Percentiles rank a stretch among this genome's conserved stretches.
phyloP scores from a whole-genome alignment of 305 asterid genomes.

The Nicotiana rustica region DNA sequence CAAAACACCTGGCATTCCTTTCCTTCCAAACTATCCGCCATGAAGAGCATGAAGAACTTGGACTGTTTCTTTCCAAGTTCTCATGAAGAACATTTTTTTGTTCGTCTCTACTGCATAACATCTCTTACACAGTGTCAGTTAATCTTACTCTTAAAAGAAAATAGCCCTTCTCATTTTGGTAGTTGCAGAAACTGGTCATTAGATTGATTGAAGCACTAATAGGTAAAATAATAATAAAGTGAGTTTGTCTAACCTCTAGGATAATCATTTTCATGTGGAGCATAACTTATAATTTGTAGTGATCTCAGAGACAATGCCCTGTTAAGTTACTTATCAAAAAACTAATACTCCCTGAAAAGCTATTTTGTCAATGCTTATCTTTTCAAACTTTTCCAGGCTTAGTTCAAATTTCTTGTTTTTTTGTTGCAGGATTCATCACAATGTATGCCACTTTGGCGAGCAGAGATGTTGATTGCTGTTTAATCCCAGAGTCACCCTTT shows the following conservation, averaged over 20 bases:
- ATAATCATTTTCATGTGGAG: background rate
- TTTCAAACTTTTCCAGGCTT: background rate
- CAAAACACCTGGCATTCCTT: too few species aligned
- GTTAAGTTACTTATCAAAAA: background rate
- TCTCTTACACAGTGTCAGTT: background rate
- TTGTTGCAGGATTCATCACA: constrained; percentile 68
- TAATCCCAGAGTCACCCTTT: constrained; percentile 82
- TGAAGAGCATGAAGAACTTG: too few species aligned
- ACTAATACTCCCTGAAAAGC: background rate
- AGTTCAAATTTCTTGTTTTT: background rate
- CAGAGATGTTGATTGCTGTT: constrained; percentile 85
- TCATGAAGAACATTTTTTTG: background rate
- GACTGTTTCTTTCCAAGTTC: background rate
- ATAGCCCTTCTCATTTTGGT: background rate
- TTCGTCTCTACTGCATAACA: constrained; percentile 1
- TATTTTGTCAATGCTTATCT: background rate
- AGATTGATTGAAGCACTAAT: background rate
- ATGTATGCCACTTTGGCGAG: constrained; percentile 89
- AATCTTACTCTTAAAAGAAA: background rate
- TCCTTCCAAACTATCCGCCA: too few species aligned
- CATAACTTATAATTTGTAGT: constrained; percentile 6
- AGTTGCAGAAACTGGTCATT: background rate
- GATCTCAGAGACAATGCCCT: background rate
- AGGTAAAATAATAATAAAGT: background rate
- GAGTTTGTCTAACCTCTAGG: background rate